These are phyloP conservation scores for Candida gigantensis DNA, from an alignment of 1,139 yeast species.

Conservation along the genomic window DNA sequence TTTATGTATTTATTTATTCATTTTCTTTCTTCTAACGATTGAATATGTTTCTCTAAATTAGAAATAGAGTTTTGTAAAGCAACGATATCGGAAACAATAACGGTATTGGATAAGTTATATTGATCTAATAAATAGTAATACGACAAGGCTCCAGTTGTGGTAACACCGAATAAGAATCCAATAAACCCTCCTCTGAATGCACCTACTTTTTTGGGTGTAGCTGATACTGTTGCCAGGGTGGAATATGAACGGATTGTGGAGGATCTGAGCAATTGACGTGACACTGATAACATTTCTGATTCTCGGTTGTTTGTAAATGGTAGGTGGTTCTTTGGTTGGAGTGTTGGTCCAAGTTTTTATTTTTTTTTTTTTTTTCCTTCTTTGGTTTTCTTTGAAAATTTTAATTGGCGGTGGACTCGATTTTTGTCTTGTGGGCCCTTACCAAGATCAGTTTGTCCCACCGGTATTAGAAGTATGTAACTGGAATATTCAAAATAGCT, in stretches of 20 bases:
- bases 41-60: constrained; percentile 66
- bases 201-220: constrained; percentile 46
- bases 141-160: constrained; percentile 72
- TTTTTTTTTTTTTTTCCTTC: too few relatives aligned
- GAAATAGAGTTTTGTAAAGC: constrained; percentile 68
- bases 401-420: too few relatives aligned
- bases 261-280: constrained; percentile 24
- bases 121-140: constrained; percentile 79
- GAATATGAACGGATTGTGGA: constrained; percentile 34
- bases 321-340: too few relatives aligned
- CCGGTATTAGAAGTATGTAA: too few relatives aligned
- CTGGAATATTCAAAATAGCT: too few relatives aligned
- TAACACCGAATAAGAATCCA: constrained; percentile 78
- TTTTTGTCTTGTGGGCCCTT: too few relatives aligned
- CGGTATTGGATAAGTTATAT: constrained; percentile 70
- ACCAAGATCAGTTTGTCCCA: too few relatives aligned
- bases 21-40: constrained; percentile 39
- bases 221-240: constrained; percentile 22
- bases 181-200: constrained; percentile 68
- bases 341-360: too few relatives aligned
- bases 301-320: too few relatives aligned
- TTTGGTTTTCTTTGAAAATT: too few relatives aligned
- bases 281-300: constrained; percentile 5
- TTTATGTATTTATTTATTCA: background rate
- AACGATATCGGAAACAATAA: constrained; percentile 73